Conservation (phyloP, 2,329 filamentous ascomycete genomes). For the Biscogniauxia marginata region DNA sequence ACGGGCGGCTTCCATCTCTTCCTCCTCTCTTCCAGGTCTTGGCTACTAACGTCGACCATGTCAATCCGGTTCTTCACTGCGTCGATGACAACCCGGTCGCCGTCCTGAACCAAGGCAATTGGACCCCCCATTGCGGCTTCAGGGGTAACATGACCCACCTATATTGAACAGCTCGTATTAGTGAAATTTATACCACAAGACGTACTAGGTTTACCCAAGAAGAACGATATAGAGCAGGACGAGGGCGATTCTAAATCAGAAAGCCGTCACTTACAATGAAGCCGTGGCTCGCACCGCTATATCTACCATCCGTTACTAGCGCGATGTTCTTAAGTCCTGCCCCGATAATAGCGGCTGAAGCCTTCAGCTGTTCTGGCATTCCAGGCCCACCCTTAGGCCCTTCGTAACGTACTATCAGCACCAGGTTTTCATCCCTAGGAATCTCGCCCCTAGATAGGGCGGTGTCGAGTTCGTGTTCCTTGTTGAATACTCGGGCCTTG, state of each 20-base stretch:
- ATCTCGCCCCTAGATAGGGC: slow-evolving; percentile 69
- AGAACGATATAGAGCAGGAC: background rate
- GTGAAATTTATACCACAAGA: too few relatives aligned
- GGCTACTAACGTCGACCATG: slow-evolving; percentile 59
- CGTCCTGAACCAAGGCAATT: slow-evolving; percentile 77
- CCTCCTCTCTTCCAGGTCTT: slow-evolving; percentile 65
- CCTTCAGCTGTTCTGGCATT: slow-evolving; percentile 93
- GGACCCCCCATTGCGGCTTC: slow-evolving; percentile 88
- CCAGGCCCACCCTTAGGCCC: slow-evolving; percentile 90
- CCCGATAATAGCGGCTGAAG: slow-evolving; percentile 88
- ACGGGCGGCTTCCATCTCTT: slow-evolving; percentile 68
- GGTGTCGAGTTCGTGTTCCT: slow-evolving; percentile 74
- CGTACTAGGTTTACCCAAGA: slow-evolving; percentile 37
- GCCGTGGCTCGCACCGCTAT: slow-evolving; percentile 77
- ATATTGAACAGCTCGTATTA: background rate
- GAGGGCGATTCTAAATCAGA: background rate
- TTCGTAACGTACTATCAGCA: slow-evolving; percentile 89
- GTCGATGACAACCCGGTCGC: slow-evolving; percentile 83
- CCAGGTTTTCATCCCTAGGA: slow-evolving; percentile 74
- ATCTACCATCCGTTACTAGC: slow-evolving; percentile 88
- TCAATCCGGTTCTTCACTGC: slow-evolving; percentile 77
- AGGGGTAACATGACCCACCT: slow-evolving; percentile 81
- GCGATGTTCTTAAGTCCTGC: slow-evolving; percentile 85
- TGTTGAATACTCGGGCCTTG: slow-evolving; percentile 80
- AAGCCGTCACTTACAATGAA: slow-evolving; percentile 27